Conservation (phyloP, 2,329 filamentous ascomycete species). For the Fusarium hostae region DNA sequence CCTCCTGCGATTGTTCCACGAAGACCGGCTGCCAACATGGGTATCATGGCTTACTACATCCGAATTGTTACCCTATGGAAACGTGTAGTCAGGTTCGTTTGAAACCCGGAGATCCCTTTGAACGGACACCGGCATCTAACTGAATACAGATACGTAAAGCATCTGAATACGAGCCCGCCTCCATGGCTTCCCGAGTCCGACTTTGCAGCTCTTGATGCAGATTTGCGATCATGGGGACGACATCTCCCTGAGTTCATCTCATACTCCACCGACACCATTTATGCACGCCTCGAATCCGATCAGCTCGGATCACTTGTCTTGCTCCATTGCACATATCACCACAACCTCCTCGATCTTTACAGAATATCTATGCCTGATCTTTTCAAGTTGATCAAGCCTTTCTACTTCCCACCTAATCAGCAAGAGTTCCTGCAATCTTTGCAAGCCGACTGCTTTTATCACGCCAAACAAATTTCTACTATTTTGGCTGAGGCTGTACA, state of each 20-base stretch:
- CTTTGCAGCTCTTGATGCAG: constrained; percentile 54
- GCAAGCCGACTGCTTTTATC: constrained; percentile 53
- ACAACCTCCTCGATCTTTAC: constrained; percentile 59
- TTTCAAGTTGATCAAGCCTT: constrained; percentile 56
- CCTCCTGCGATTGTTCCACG: constrained; percentile 53
- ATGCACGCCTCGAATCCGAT: constrained; percentile 58
- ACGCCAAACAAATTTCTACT: constrained; percentile 52
- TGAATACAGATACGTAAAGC: constrained; percentile 54
- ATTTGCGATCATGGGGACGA: constrained; percentile 54
- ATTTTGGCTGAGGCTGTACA: constrained; percentile 54
- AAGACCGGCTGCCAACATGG: constrained; percentile 55
- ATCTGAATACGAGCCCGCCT: constrained; percentile 52
- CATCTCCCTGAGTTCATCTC: constrained; percentile 57
- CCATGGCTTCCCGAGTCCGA: constrained; percentile 58
- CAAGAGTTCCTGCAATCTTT: constrained; percentile 50
- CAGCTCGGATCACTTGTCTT: constrained; percentile 58
- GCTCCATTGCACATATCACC: constrained; percentile 59
- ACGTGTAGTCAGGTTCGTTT: constrained; percentile 50
- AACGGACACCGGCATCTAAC: constrained; percentile 10
- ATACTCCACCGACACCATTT: constrained; percentile 57
- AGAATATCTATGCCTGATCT: constrained; percentile 58
- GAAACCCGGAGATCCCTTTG: not conserved
- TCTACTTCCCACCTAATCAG: constrained; percentile 54
- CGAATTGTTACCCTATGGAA: constrained; percentile 56
- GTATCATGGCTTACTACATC: constrained; percentile 58